These are phyloP conservation scores for Eucalyptus tenuipes DNA, from an alignment of 345 rosid species.

Conservation along the genomic window DNA sequence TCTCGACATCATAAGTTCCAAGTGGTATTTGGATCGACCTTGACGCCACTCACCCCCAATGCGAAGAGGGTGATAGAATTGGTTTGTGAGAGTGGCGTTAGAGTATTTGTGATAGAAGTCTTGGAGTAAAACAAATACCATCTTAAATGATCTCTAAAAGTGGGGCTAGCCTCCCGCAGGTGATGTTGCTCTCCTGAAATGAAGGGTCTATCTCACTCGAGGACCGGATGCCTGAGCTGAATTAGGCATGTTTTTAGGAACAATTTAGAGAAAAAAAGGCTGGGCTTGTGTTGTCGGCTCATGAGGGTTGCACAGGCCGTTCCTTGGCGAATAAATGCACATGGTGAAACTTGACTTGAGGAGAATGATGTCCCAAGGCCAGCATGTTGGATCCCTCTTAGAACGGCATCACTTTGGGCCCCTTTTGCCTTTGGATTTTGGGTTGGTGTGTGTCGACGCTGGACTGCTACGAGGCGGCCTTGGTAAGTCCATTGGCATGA, in stretches of 20 bases:
- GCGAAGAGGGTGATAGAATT: background rate
- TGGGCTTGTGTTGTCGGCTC: background rate
- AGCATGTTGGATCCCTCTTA: background rate
- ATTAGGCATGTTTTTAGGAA: background rate
- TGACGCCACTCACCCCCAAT: too few species aligned
- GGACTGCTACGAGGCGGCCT: background rate
- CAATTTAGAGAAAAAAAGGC: background rate
- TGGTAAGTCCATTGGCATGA: background rate
- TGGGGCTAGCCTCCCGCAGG: background rate
- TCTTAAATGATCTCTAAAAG: background rate
- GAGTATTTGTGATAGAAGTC: background rate
- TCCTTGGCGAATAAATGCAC: background rate
- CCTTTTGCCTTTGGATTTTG: background rate
- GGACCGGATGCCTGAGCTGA: background rate
- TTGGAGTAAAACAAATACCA: background rate
- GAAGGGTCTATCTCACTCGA: background rate
- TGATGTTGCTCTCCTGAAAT: background rate
- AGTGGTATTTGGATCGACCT: too few species aligned
- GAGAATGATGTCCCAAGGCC: background rate
- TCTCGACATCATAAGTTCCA: too few species aligned
- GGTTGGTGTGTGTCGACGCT: background rate
- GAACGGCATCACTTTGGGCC: background rate
- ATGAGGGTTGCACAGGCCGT: background rate
- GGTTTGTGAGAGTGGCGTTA: accelerated
- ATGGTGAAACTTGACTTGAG: background rate